A percentile compares a stretch with the other conserved stretches of the same genome.
These are phyloP conservation scores for Venturia aucupariae DNA, from an alignment of 2,329 filamentous ascomycete genomes.

Conservation along the genomic window DNA sequence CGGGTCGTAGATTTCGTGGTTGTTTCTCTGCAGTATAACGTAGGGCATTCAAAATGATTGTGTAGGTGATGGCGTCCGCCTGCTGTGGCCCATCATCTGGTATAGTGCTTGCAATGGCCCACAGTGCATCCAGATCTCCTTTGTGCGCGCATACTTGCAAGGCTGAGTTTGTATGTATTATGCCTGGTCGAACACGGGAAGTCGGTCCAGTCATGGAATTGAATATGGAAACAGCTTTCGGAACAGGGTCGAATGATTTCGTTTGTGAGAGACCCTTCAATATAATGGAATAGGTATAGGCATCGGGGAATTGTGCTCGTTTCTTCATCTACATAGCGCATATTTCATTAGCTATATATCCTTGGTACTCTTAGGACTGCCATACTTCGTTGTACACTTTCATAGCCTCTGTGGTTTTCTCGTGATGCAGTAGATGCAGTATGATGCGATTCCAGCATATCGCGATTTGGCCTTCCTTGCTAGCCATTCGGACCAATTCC, in stretches of 20 bases:
- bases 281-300: conserved; percentile 74
- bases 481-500: conserved; percentile 59
- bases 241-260: conserved; percentile 23
- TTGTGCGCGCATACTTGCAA: conserved; percentile 70
- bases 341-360: not conserved
- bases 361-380: not conserved
- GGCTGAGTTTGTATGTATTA: conserved; percentile 82
- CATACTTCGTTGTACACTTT: conserved; percentile 81
- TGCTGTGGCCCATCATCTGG: conserved; percentile 53
- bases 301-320: conserved; percentile 68
- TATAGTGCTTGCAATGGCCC: conserved; percentile 63
- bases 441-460: conserved; percentile 89
- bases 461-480: conserved; percentile 51
- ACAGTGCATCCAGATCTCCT: conserved; percentile 69
- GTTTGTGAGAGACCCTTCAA: conserved; percentile 64
- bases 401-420: conserved; percentile 54
- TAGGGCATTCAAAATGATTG: conserved; percentile 72
- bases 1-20: conserved; percentile 22
- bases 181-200: conserved; percentile 53
- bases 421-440: conserved; percentile 55
- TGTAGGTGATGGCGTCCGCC: conserved; percentile 67
- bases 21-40: conserved; percentile 33
- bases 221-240: conserved; percentile 3
- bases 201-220: not conserved
- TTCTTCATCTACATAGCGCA: conserved; percentile 73